These are phyloP conservation scores for Chloroidium sp. DNA, from an alignment of 163 green algal species.

Conservation along the genomic window DNA sequence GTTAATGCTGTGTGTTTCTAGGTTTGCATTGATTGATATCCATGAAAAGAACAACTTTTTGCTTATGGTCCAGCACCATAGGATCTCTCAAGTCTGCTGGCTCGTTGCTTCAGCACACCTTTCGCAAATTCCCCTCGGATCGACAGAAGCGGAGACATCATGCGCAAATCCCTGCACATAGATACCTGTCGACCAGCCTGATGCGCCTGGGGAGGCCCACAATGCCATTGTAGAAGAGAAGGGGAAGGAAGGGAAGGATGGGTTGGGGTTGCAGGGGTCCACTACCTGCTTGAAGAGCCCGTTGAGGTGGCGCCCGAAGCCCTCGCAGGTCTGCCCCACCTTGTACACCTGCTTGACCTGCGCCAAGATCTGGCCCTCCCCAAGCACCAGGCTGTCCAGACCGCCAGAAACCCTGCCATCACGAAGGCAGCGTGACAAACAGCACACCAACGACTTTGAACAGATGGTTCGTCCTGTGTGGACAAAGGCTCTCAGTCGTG, in stretches of 20 bases:
- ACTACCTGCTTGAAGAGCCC: constrained; percentile 96
- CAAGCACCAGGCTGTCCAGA: constrained; percentile 98
- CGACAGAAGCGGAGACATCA: no score
- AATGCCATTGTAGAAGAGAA: not conserved
- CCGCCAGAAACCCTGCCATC: constrained; percentile 67
- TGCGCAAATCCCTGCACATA: no score
- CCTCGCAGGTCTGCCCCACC: constrained; percentile 76
- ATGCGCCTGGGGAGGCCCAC: not conserved
- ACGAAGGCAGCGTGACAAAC: not conserved
- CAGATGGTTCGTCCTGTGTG: not conserved
- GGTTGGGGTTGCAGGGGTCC: constrained; percentile 17
- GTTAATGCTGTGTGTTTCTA: no score
- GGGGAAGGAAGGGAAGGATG: not conserved
- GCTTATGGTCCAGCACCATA: no score
- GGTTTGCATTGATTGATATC: no score
- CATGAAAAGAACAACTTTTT: no score
- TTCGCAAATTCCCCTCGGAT: no score
- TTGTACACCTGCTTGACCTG: constrained; percentile 89
- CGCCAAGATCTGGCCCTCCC: constrained; percentile 97
- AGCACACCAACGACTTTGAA: not conserved
- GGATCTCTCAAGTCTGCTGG: no score
- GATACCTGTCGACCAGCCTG: not conserved
- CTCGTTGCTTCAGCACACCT: no score
- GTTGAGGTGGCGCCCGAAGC: constrained; percentile 96
- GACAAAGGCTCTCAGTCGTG: no score